A percentile compares a stretch with the other conserved stretches of the same genome.
Evolutionary conservation across 805 yeast genomes (phyloP).

Genomic region (Barnettozyma vustinii): DNA sequence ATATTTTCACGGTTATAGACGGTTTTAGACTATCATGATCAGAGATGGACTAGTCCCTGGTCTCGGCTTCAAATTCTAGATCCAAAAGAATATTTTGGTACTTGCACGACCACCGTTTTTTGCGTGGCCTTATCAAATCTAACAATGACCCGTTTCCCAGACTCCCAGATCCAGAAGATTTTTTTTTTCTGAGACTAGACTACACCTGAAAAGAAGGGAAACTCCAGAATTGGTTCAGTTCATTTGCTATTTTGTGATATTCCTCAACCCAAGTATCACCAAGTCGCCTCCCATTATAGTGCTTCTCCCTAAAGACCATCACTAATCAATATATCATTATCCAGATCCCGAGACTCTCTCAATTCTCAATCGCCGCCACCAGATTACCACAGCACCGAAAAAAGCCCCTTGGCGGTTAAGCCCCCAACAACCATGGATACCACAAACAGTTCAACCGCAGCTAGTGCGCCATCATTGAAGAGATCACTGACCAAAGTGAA

Average conservation of each 20-base stretch:
- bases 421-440: neutral
- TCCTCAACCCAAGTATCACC: neutral
- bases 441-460: neutral
- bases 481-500: conserved; percentile 22
- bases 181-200: neutral
- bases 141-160: neutral
- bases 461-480: conserved; percentile 13
- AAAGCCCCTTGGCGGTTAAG: neutral
- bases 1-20: too few species aligned
- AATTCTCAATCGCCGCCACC: neutral
- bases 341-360: neutral
- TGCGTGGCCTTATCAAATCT: neutral
- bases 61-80: too few species aligned
- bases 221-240: neutral
- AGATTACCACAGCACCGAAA: neutral
- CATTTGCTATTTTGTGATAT: neutral
- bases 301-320: neutral
- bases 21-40: too few species aligned
- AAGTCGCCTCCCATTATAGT: neutral
- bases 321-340: neutral
- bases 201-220: neutral
- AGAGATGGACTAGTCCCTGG: too few species aligned
- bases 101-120: neutral
- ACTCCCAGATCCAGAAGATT: neutral
- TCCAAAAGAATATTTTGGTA: neutral